A percentile compares a stretch with the other conserved stretches of the same genome.
Evolutionary conservation across 257 asterid genomes (phyloP).

Genomic region (Orobanche coerulescens): DNA sequence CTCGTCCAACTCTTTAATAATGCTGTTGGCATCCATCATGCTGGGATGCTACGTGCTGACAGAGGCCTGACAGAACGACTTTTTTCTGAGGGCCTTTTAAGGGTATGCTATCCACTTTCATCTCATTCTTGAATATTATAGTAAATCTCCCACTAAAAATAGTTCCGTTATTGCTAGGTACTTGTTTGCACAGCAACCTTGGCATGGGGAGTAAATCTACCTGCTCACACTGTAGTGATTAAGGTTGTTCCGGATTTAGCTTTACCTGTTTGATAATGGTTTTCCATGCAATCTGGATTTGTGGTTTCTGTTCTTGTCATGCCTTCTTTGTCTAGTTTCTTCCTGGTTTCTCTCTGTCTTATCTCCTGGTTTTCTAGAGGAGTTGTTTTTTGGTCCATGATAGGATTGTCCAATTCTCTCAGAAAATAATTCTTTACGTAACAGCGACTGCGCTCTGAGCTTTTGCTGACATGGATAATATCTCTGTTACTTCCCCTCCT

Average conservation of each 20-base stretch:
- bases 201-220: conserved; percentile 99
- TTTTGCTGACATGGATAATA: not conserved
- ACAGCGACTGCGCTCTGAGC: not conserved
- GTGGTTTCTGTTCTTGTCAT: conserved; percentile 1
- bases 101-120: conserved; percentile 33
- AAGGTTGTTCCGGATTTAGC: conserved; percentile 54
- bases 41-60: conserved; percentile 96
- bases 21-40: conserved; percentile 96
- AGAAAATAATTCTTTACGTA: not conserved
- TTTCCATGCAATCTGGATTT: not conserved
- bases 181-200: conserved; percentile 98
- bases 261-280: conserved; percentile 18
- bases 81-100: conserved; percentile 90
- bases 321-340: conserved; percentile 1
- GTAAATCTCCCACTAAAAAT: conserved; percentile 19
- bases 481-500: not conserved
- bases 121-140: not conserved
- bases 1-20: conserved; percentile 75
- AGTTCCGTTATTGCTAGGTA: conserved; percentile 43
- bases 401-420: conserved; percentile 12
- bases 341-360: not conserved
- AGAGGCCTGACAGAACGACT: conserved; percentile 93
- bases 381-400: conserved; percentile 1
- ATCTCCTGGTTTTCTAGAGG: not conserved
- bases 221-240: conserved; percentile 99